Conservation (phyloP, 2,329 filamentous ascomycete genomes). For the Teratosphaeria destructans region DNA sequence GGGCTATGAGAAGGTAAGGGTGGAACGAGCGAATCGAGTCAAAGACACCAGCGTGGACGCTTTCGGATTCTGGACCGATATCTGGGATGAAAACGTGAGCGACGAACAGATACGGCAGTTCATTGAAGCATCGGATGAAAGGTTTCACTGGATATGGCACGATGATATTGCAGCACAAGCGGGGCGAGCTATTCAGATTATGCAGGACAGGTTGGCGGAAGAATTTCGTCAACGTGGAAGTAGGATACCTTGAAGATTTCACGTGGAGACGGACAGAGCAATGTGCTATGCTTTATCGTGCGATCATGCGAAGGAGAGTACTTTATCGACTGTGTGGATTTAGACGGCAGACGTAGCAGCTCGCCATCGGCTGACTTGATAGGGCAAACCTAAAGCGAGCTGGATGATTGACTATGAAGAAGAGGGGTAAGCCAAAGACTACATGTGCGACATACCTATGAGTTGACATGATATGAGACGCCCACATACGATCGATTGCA, state of each 20-base stretch:
- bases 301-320: not conserved
- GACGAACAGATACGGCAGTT: slow-evolving; percentile 12
- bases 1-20: slow-evolving; percentile 11
- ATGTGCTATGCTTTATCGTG: not conserved
- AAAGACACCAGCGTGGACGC: slow-evolving; percentile 10
- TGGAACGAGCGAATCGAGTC: slow-evolving; percentile 9
- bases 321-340: not conserved
- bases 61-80: slow-evolving; percentile 7
- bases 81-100: slow-evolving; percentile 9
- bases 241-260: too few species aligned
- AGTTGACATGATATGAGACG: not conserved
- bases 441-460: not conserved
- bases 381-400: not conserved
- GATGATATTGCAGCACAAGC: slow-evolving; percentile 11
- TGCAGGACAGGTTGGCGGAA: slow-evolving; percentile 1
- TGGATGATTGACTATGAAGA: not conserved
- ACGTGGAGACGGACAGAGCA: too few species aligned
- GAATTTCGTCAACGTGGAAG: not conserved
- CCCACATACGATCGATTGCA: not conserved
- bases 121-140: slow-evolving; percentile 5
- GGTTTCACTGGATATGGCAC: slow-evolving; percentile 17
- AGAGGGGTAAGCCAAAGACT: not conserved
- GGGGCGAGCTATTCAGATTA: not conserved
- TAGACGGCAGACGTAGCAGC: not conserved
- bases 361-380: not conserved